Evolutionary conservation across 257 asterid species (phyloP).

Genomic region (Solanum pinnatisectum): DNA sequence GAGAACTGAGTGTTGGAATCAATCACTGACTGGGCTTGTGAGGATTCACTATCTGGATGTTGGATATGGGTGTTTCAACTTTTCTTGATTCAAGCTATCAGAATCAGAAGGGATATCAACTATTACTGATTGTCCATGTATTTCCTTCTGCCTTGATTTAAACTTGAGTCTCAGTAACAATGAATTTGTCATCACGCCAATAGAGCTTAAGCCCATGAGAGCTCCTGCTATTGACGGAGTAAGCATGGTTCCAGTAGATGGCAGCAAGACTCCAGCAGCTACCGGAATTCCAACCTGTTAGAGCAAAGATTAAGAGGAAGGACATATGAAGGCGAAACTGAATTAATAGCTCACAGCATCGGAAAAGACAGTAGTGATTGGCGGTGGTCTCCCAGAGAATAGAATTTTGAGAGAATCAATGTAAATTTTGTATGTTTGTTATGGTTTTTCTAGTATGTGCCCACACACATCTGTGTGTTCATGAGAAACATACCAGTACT

Average conservation of each 20-base stretch:
- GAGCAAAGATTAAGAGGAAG: not conserved
- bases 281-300: constrained; percentile 85
- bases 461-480: not conserved
- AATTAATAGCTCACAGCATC: not conserved
- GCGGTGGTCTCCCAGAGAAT: not conserved
- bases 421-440: not conserved
- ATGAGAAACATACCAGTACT: not conserved
- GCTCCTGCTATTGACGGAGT: constrained; percentile 98
- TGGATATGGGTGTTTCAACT: constrained; percentile 29
- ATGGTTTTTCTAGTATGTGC: not conserved
- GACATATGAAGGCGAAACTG: not conserved
- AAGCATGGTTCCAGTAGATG: constrained; percentile 82
- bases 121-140: constrained; percentile 20
- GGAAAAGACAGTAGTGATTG: not conserved
- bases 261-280: constrained; percentile 87
- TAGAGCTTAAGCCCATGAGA: constrained; percentile 94
- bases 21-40: not conserved
- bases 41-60: constrained; percentile 33
- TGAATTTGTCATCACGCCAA: constrained; percentile 91
- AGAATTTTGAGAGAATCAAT: not conserved
- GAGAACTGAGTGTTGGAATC: not conserved
- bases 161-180: constrained; percentile 65
- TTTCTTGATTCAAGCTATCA: constrained; percentile 17
- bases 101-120: constrained; percentile 30
- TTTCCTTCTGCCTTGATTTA: constrained; percentile 26